Evolutionary conservation across 768 basidiomycete genomes (phyloP), one percentile per base, ranked within the genome.

Genomic region (Russula vinacea): DNA sequence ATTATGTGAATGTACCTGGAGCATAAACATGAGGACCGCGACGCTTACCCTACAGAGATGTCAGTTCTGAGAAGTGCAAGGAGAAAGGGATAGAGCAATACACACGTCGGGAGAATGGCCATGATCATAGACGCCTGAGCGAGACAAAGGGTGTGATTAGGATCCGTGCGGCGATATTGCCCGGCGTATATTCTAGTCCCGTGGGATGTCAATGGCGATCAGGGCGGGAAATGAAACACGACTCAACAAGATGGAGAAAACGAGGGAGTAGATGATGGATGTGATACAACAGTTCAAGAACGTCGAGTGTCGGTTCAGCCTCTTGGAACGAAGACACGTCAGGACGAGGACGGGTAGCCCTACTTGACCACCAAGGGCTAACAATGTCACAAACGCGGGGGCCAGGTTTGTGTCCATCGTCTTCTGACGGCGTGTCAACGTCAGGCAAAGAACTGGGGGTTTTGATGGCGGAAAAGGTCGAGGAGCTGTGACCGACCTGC

Each of bases 241-340:
- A 74, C 85, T 73, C 65, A 47, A 85, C 85, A 79, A 70, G 22
- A 86, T 64, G 68, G 77, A 80, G 68, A 79, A 82, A 37, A 78
- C 74, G 62, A 85, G 70, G 6, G 84, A 85, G 68, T 80, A 84
- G 47, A 85, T 67, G 11, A 81, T 77, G 83, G 83, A 83, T 52
- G 80, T 77, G n/a, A 81, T 58, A 62, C 83, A 85, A 65, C 85
- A 81, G 64, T 86, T 86, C 64, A 85, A 72, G 67, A 85, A 76
- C 1, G 80, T 79, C 0, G 83, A 81, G 58, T 80, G 82, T 60
- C 81, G 79, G 42, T 74, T 72, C 32, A 79, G 71, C 49, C 74
- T 77, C 67, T 76, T 80, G 56, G 77, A 78, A 26, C 78, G 62
- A 19, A 80, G 68, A 55, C 79, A 79, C 13, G 80, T 83, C 14